Conservation (phyloP, 805 yeast genomes). For the Cyberlindnera veronae region DNA sequence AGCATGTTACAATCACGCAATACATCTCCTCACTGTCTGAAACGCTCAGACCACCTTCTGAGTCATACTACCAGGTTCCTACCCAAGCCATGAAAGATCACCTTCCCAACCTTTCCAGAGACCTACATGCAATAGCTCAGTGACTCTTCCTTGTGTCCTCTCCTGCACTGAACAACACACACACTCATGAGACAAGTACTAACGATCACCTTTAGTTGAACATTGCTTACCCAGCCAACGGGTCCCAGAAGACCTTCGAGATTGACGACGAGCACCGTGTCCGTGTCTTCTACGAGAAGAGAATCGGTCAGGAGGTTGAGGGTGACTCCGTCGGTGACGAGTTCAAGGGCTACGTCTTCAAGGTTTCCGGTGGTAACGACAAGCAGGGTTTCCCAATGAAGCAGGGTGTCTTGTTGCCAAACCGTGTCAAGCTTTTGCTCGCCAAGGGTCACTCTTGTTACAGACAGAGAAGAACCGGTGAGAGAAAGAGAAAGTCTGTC, state of each 20-base stretch:
- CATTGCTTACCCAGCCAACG: constrained; percentile 99
- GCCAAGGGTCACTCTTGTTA: constrained; percentile 95
- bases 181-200: too few species aligned
- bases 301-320: constrained; percentile 99
- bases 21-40: too few species aligned
- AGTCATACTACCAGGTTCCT: too few species aligned
- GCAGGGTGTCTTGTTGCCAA: constrained; percentile 99
- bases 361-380: constrained; percentile 99
- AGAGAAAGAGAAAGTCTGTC: constrained; percentile 99
- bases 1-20: too few species aligned
- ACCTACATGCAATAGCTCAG: too few species aligned
- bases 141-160: too few species aligned
- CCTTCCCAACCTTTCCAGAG: too few species aligned
- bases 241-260: constrained; percentile 97
- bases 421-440: constrained; percentile 96
- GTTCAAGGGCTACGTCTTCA: constrained; percentile 98
- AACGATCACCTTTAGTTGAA: constrained; percentile 63
- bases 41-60: too few species aligned
- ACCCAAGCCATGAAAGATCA: too few species aligned
- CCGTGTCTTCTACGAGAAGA: constrained; percentile 98
- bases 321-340: constrained; percentile 98
- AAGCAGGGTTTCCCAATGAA: constrained; percentile 99
- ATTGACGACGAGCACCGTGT: constrained; percentile 99
- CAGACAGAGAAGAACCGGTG: constrained; percentile 99
- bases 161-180: too few species aligned